phyloP scores from a whole-genome alignment of 768 basidiomycete genomes.

The Boletales sp. region DNA sequence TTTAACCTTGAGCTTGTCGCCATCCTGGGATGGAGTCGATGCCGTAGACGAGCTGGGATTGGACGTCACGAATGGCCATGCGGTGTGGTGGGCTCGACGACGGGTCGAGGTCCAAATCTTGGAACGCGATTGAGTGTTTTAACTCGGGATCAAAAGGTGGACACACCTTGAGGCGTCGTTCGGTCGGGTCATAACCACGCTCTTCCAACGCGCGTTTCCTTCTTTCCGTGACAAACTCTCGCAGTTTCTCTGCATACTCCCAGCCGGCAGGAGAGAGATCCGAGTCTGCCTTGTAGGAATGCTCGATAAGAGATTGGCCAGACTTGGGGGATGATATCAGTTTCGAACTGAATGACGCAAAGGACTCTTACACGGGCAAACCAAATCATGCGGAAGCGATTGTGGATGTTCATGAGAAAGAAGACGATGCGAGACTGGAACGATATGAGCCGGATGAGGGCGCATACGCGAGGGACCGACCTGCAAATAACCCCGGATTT shows the following conservation, averaged over 20 bases:
- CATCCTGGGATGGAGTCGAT: slow-evolving; percentile 1
- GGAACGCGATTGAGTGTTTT: background rate
- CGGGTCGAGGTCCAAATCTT: slow-evolving; percentile 98
- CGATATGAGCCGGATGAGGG: slow-evolving; percentile 1
- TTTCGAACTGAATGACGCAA: background rate
- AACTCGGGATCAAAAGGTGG: background rate
- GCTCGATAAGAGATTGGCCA: slow-evolving; percentile 97
- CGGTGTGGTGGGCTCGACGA: slow-evolving; percentile 88
- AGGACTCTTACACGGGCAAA: slow-evolving; percentile 76
- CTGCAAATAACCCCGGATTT: slow-evolving; percentile 87
- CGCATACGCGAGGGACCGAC: slow-evolving; percentile 34
- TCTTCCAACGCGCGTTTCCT: slow-evolving; percentile 74
- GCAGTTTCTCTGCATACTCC: slow-evolving; percentile 90
- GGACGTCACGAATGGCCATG: slow-evolving; percentile 80
- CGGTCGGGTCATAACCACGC: slow-evolving; percentile 58
- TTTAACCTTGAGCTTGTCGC: slow-evolving; percentile 51
- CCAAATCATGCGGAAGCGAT: slow-evolving; percentile 87
- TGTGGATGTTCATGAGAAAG: slow-evolving; percentile 99
- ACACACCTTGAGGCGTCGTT: slow-evolving; percentile 65
- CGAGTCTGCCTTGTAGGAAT: slow-evolving; percentile 98
- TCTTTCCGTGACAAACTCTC: slow-evolving; percentile 85
- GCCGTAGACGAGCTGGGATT: background rate
- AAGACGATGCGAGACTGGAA: slow-evolving; percentile 89
- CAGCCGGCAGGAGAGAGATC: slow-evolving; percentile 93
- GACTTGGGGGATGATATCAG: slow-evolving; percentile 50